Base-by-base conservation (phyloP, 2,329 filamentous ascomycete species). In the Beauveria brongniartii region DNA sequence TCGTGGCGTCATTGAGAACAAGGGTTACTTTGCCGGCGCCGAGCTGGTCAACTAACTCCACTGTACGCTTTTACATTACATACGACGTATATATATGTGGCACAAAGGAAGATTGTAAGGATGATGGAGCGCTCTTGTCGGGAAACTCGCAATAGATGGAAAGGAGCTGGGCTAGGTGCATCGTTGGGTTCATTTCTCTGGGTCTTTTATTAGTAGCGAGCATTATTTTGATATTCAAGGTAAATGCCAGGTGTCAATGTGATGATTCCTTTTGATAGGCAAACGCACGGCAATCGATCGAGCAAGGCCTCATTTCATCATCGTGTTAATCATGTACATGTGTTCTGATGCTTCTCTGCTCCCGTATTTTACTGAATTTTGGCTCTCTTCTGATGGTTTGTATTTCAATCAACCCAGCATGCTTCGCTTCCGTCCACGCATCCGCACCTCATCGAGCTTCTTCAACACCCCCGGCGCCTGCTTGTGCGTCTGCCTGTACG, bases 1-100 rank as follows among this genome's bases (percentile, higher is more conserved):
- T 72, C 82, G 94, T 59, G 94, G 94, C 16, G 94, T 99, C 9
- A 93, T 99, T 65, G 94, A 99, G 79, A 96, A 94, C 72, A 99
- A 97, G 79, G 94, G 94, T 8, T 97, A 97, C 74, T 97, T 97
- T 78, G 93, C 93, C 1, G 85, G 87, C 22, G 93, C 92, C 3
- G 87, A 91, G 70, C 74, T 94, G 65, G 77, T 78, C 52, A 77
- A 79, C 60, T 60, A 46, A 58, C 63, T 37, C 61, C 55, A 40
- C 30, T 68, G 64, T 61, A 56, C 63, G 7, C 30, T 58, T 34
- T 40, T 14, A 14, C n/a, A 18, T 48, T 46, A 41, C 52, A 52
- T 18, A 37, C n/a, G 24, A 14, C 51, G 30, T 46, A 20, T 37
- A 28, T 26, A 41, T 10, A 4, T 26, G 43, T 20, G 46, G 14